phyloP scores from a whole-genome alignment of 2,329 filamentous ascomycete species.

The Colletotrichum noveboracense region DNA sequence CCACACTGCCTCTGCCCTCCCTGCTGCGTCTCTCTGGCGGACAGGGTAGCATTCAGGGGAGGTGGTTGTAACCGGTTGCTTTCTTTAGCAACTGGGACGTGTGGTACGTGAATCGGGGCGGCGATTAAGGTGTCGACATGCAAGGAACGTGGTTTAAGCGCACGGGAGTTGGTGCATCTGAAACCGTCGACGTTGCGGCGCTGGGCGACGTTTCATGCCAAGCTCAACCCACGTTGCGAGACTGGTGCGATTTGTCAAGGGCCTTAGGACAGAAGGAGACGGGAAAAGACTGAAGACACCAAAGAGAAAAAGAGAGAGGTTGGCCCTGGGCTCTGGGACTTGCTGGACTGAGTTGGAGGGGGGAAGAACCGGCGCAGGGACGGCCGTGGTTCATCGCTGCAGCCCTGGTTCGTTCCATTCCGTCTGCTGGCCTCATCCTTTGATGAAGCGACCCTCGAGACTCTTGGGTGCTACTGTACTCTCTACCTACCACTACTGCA shows the following conservation, averaged over 20 bases:
- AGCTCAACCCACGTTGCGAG: slow-evolving; percentile 17
- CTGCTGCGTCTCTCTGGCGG: not conserved
- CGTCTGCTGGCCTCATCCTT: not conserved
- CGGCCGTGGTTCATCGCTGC: slow-evolving; percentile 5
- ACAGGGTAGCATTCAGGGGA: slow-evolving; percentile 5
- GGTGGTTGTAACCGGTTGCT: slow-evolving; percentile 16
- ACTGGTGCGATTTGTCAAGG: slow-evolving; percentile 16
- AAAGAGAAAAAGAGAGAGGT: not conserved
- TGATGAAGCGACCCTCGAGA: not conserved
- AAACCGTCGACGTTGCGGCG: slow-evolving; percentile 22
- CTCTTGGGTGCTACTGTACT: not conserved
- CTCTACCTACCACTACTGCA: not conserved
- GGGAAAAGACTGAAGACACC: not conserved
- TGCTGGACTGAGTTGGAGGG: not conserved
- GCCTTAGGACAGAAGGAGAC: not conserved
- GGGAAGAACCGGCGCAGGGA: slow-evolving; percentile 1
- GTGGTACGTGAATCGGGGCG: slow-evolving; percentile 12
- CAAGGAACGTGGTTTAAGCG: slow-evolving; percentile 21
- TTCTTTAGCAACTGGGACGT: slow-evolving; percentile 18
- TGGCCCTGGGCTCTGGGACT: not conserved
- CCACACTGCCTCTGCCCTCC: not conserved
- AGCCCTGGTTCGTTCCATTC: slow-evolving; percentile 8
- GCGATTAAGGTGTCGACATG: slow-evolving; percentile 19
- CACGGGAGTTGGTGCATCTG: slow-evolving; percentile 20
- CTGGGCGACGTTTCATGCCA: slow-evolving; percentile 21